Evolutionary conservation across 2,329 filamentous ascomycete species (phyloP).

Genomic region (Xylariomycetidae sp.): DNA sequence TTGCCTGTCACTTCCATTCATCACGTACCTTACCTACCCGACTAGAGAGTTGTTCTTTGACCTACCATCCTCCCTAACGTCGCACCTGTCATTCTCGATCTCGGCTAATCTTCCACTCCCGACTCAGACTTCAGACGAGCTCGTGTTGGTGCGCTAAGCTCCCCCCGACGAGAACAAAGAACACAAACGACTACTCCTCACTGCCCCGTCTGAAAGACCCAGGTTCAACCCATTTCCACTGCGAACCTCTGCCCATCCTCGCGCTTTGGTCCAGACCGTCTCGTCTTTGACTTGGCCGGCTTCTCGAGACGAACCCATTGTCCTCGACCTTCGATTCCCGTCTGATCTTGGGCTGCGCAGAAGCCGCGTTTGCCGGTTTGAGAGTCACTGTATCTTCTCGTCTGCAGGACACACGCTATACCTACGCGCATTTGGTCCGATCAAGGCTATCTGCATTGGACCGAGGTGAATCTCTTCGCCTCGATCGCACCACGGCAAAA

Average conservation of each 20-base stretch:
- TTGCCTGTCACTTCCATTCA: background rate
- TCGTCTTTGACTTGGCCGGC: conserved; percentile 1
- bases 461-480: too few species aligned
- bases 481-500: too few species aligned
- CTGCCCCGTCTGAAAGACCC: conserved; percentile 9
- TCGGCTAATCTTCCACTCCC: conserved; percentile 17
- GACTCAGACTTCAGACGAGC: conserved; percentile 12
- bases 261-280: too few species aligned
- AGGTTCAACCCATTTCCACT: conserved; percentile 1
- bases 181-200: conserved; percentile 5
- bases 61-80: conserved; percentile 2
- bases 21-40: too few species aligned
- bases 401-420: too few species aligned
- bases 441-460: background rate
- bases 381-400: conserved; percentile 1
- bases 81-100: conserved; percentile 14
- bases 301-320: conserved; percentile 1
- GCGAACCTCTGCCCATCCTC: too few species aligned
- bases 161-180: conserved; percentile 19
- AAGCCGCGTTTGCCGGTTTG: background rate
- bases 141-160: conserved; percentile 14
- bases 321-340: background rate
- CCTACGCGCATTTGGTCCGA: background rate
- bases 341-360: background rate
- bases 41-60: too few species aligned